A percentile compares a stretch with the other conserved stretches of the same genome.
Evolutionary conservation across 176 grass and related monocot species (phyloP).

Genomic region (Oryza nivara): DNA sequence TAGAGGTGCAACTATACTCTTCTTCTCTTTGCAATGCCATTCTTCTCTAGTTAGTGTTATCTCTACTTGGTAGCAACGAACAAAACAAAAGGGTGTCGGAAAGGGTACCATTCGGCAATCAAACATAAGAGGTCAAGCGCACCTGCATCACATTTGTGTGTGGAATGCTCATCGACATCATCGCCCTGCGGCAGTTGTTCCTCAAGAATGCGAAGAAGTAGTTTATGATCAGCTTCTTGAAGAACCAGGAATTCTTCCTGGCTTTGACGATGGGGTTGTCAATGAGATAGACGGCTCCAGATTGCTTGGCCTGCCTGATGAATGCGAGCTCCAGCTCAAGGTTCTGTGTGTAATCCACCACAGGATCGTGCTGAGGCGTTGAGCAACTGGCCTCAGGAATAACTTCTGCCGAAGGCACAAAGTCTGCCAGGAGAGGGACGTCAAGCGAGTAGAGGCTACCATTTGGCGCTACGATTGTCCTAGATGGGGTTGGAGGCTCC

Average conservation of each 20-base stretch:
- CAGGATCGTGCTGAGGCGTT: slow-evolving; percentile 39
- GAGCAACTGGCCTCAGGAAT: slow-evolving; percentile 70
- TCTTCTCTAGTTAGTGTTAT: slow-evolving; percentile 38
- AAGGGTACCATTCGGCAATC: slow-evolving; percentile 1
- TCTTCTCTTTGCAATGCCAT: neutral
- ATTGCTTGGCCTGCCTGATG: slow-evolving; percentile 71
- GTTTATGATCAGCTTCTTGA: slow-evolving; percentile 96
- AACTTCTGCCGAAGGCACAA: slow-evolving; percentile 32
- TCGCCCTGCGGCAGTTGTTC: slow-evolving; percentile 76
- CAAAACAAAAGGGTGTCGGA: slow-evolving; percentile 14
- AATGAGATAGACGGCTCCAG: slow-evolving; percentile 82
- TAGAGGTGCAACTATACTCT: neutral
- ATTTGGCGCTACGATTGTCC: slow-evolving; percentile 69
- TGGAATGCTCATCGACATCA: slow-evolving; percentile 72
- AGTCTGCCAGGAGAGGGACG: slow-evolving; percentile 74
- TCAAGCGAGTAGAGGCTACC: slow-evolving; percentile 74
- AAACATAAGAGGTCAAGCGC: slow-evolving; percentile 89
- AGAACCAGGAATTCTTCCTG: slow-evolving; percentile 89
- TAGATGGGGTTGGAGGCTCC: slow-evolving; percentile 55
- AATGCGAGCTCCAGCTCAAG: slow-evolving; percentile 81
- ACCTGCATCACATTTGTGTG: slow-evolving; percentile 85
- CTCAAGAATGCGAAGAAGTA: slow-evolving; percentile 90
- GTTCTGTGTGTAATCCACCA: slow-evolving; percentile 66
- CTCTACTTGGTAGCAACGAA: slow-evolving; percentile 16
- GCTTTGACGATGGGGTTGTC: slow-evolving; percentile 80